Base-by-base conservation (phyloP, 805 yeast species). In the Yarrowia alimentaria region DNA sequence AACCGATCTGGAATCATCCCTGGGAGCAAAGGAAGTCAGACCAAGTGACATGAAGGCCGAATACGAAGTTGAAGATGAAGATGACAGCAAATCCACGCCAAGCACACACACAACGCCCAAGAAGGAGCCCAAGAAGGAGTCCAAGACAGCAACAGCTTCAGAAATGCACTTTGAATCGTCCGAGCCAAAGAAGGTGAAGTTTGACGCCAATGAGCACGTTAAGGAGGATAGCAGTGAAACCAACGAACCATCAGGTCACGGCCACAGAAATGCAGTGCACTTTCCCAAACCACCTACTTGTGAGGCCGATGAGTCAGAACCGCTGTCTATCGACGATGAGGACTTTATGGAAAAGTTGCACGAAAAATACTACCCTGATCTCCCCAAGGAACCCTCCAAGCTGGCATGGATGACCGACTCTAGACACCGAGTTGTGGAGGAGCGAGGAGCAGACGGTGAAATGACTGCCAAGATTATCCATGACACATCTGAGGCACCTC, bases 351-450 rank as follows among this genome's bases (percentile, higher is more conserved):
- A 81, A 20, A 83, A 88, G 60, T 68, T 93, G 47, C 93, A 89
- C 60, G 84, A 80, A 19, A 34, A 32, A n/a, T 47, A 47, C 67
- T 93, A 81, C 67, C 97, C 99, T 1, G 91, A 89, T 57, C 70
- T 93, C 45, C 96, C 96, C 1, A 79, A 73, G 40, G 95, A 93
- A 57, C 77, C 86, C 0, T 81, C 79, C 31, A 84, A 86, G 59
- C 65, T 93, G 52, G 85, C 89, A 54, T 93, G 99, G 99, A 90
- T 90, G 96, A 76, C 82, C 53, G 80, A 85, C 2, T 77, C 82
- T 0, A 71, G 42, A 33, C 42, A 60, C 11, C 19, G 50, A 16
- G 37, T 43, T 5, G 64, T 56, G 5, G 60, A 59, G 6, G 71
- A 68, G 49, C 69, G 65, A 25, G 42, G 42, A 3, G 37, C 37